Conservation (phyloP, 2,329 filamentous ascomycete genomes). For the Metarhizium robertsii region DNA sequence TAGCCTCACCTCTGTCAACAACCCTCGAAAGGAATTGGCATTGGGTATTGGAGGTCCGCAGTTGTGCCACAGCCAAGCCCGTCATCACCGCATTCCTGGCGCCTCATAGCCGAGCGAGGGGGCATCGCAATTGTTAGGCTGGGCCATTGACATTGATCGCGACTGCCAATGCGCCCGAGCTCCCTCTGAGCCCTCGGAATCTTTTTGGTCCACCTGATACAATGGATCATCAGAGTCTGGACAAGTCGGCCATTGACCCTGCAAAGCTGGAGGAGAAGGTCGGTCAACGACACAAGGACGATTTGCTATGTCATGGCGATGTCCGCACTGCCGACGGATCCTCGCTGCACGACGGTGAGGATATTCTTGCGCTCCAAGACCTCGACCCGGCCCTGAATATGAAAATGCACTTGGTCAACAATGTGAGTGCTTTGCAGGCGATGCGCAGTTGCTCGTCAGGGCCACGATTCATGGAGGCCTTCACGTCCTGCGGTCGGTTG, state of each 20-base stretch:
- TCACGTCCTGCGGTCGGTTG: not conserved
- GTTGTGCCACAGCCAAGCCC: not conserved
- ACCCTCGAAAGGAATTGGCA: not conserved
- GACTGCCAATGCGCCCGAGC: too few relatives aligned
- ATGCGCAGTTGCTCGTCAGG: not conserved
- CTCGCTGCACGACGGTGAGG: constrained; percentile 23
- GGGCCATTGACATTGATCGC: too few relatives aligned
- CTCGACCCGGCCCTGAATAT: constrained; percentile 52
- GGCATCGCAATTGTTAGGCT: too few relatives aligned
- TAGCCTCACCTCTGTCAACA: not conserved
- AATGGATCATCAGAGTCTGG: constrained; percentile 1
- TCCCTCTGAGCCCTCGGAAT: too few relatives aligned
- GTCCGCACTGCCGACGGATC: constrained; percentile 10
- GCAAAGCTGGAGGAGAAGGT: constrained; percentile 9
- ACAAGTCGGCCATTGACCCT: constrained; percentile 3
- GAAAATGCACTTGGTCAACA: constrained; percentile 63
- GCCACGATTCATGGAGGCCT: not conserved
- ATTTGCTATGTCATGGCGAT: constrained; percentile 1
- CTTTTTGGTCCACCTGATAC: not conserved
- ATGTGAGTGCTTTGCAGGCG: constrained; percentile 34
- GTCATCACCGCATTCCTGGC: not conserved
- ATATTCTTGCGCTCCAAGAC: constrained; percentile 48
- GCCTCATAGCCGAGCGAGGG: not conserved
- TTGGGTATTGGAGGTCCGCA: too few relatives aligned
- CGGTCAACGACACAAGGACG: not conserved